Base-by-base conservation (phyloP, 306 rosid species). In the Cyamopsis tetragonoloba region DNA sequence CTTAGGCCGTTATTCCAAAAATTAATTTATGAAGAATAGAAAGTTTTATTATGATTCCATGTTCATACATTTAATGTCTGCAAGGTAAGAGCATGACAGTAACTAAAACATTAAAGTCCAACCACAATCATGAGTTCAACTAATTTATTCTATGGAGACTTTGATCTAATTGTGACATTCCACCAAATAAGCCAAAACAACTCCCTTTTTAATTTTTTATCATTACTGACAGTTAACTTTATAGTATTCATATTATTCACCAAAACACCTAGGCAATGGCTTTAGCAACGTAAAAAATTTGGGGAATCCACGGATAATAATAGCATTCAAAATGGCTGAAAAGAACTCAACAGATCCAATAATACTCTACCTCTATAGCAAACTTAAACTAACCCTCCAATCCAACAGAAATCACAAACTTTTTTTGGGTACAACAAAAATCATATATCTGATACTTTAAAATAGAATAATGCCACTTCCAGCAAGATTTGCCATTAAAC, bases 41-140 rank as follows among this genome's bases (percentile, higher is more conserved):
- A 47, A 67, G 48, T 43, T 58, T 46, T 71, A 14, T 46, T 71
- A 14, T 34, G 51, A 32, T 34, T 34, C 51, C 30, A 41, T 41
- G 24, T 23, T 47, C 47, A 22, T 49, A 34, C 19, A 71, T 46
- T 32, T 71, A 59, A 42, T 34, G 38, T 32, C 10, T 57, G 31
- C 68, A 46, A 32, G 22, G 11, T 6, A 6, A 10, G 30, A 48
- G 15, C 24, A 37, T 28, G 39, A 70, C 12, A 19, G 10, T 35
- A 48, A 53, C 41, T 11, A 53, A 54, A 1, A 30, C 49, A 15
- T 8, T 49, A 35, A 32, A 34, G 4, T 38, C 34, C 26, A 50
- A 30, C 13, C 30, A 39, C 41, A 15, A 6, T 30, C 31, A 18
- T 30, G 46, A 28, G 31, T 6, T 31, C 30, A 63, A 26, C 12